These are phyloP conservation scores for Hyphopichia pseudoburtonii DNA, from an alignment of 1,139 yeast species.

Conservation along the genomic window DNA sequence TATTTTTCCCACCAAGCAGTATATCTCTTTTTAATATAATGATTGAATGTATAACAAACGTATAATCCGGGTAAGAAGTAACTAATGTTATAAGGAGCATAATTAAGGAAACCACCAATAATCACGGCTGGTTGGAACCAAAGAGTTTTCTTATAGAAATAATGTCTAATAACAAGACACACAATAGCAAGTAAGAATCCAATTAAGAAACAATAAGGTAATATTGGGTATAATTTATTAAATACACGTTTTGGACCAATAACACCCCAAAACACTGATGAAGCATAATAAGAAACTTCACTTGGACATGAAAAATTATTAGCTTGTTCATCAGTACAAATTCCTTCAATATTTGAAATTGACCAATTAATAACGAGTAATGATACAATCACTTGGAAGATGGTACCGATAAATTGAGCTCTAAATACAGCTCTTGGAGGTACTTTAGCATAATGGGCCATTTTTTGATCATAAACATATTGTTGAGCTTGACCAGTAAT, in stretches of 20 bases:
- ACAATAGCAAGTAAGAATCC: conserved; percentile 40
- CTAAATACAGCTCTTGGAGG: conserved; percentile 58
- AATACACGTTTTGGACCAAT: conserved; percentile 59
- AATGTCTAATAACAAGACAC: conserved; percentile 15
- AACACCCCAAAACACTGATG: conserved; percentile 62
- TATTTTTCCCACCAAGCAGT: conserved; percentile 57
- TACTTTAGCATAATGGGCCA: conserved; percentile 54
- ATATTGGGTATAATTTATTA: conserved; percentile 41
- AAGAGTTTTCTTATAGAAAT: background rate
- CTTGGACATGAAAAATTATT: conserved; percentile 50
- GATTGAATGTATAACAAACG: conserved; percentile 44
- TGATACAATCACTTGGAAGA: conserved; percentile 28
- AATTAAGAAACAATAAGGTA: conserved; percentile 51
- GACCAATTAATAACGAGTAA: conserved; percentile 52
- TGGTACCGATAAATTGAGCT: conserved; percentile 44
- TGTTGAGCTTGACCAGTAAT: conserved; percentile 56
- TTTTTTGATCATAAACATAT: conserved; percentile 49
- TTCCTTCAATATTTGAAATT: conserved; percentile 36
- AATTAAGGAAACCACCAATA: conserved; percentile 29
- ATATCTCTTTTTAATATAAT: conserved; percentile 41
- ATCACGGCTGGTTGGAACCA: conserved; percentile 43
- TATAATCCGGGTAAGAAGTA: conserved; percentile 46
- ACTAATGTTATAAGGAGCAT: conserved; percentile 50
- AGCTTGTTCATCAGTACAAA: conserved; percentile 41
- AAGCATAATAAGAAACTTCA: conserved; percentile 46